Percentiles rank a stretch among this genome's conserved stretches.
phyloP scores from a whole-genome alignment of 805 yeast genomes.

The Wickerhamomyces rabaulensis region DNA sequence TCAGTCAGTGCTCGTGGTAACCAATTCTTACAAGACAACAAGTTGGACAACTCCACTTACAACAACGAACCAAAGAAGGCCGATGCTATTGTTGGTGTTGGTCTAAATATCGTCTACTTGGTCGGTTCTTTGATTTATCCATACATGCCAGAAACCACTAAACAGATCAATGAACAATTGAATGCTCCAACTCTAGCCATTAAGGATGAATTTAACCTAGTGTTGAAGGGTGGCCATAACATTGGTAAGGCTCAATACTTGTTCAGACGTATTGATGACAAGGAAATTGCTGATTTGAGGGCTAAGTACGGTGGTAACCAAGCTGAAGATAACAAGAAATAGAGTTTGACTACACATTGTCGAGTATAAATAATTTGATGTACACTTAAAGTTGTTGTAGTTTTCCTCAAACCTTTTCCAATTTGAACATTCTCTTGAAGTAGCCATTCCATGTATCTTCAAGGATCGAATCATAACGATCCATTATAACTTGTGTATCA shows the following conservation, averaged over 20 bases:
- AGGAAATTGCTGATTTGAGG: constrained; percentile 85
- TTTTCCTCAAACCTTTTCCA: constrained; percentile 10
- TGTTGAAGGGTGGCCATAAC: constrained; percentile 74
- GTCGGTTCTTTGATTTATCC: constrained; percentile 83
- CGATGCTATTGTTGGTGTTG: constrained; percentile 90
- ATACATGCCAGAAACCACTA: constrained; percentile 81
- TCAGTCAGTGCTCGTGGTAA: constrained; percentile 89
- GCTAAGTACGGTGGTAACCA: constrained; percentile 78
- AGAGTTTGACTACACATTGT: too few species aligned
- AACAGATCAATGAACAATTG: constrained; percentile 68
- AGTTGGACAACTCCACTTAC: constrained; percentile 83
- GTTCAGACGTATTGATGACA: constrained; percentile 88
- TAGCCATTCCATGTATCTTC: constrained; percentile 1
- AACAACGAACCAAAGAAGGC: constrained; percentile 71
- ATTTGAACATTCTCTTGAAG: constrained; percentile 11
- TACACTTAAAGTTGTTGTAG: too few species aligned
- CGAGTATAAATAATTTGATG: not conserved
- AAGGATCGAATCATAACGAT: constrained; percentile 8
- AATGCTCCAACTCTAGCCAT: constrained; percentile 77
- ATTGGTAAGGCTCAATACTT: constrained; percentile 88
- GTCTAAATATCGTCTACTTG: constrained; percentile 80
- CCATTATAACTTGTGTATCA: not conserved
- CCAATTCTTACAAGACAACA: constrained; percentile 91
- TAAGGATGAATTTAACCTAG: constrained; percentile 67
- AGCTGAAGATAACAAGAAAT: constrained; percentile 13